Percentiles rank a stretch among this genome's conserved stretches.
Evolutionary conservation across 208 protist genomes (phyloP).

Genomic region (Crithidia bombi): DNA sequence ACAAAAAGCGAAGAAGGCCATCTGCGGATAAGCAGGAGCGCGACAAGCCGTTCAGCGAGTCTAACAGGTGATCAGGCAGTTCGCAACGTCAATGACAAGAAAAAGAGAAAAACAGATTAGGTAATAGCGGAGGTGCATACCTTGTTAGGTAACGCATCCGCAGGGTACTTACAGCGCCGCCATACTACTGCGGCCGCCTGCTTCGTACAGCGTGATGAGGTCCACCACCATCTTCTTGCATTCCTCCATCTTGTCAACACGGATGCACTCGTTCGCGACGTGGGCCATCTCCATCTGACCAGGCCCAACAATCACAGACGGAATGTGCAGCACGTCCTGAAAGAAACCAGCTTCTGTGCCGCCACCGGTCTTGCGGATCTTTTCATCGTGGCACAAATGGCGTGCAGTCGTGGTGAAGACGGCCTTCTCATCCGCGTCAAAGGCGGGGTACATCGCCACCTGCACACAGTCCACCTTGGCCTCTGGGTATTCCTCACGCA

Average conservation of each 20-base stretch:
- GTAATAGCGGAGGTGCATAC: too few species aligned
- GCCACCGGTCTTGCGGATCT: slow-evolving; percentile 25
- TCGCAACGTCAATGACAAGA: too few species aligned
- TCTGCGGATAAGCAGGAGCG: too few species aligned
- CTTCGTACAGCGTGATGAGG: slow-evolving; percentile 8
- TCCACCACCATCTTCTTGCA: slow-evolving; percentile 11
- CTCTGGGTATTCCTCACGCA: slow-evolving; percentile 38
- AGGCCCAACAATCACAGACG: slow-evolving; percentile 43
- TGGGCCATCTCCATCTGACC: slow-evolving; percentile 35
- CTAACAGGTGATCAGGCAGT: too few species aligned
- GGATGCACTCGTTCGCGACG: slow-evolving; percentile 39
- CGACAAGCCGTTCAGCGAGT: too few species aligned
- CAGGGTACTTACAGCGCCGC: neutral
- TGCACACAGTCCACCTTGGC: slow-evolving; percentile 25
- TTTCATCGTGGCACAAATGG: neutral
- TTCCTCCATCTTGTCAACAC: slow-evolving; percentile 22
- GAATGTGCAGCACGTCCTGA: slow-evolving; percentile 40
- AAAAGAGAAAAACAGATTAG: too few species aligned
- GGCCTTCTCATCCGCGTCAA: slow-evolving; percentile 33
- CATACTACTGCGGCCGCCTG: neutral
- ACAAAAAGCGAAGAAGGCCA: too few species aligned
- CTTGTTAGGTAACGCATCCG: too few species aligned
- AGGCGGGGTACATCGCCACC: slow-evolving; percentile 14
- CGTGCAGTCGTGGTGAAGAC: slow-evolving; percentile 37
- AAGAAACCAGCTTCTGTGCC: slow-evolving; percentile 55